Conservation (phyloP, 208 protist species). For the Paratrypanosoma confusum region DNA sequence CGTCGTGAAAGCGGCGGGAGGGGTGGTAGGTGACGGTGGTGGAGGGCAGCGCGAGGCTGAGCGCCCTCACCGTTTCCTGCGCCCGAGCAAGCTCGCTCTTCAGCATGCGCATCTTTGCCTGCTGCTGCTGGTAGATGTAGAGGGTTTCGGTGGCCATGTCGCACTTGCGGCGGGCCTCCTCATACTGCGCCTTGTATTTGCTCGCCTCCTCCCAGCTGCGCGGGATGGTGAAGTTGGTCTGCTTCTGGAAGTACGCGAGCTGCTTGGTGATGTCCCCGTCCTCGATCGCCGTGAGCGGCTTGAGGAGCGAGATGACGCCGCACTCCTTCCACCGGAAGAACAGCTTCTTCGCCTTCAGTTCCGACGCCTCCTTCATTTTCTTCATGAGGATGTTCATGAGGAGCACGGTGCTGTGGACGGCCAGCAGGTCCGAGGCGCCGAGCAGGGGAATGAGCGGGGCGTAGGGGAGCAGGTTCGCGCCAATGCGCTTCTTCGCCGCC, state of each 20-base stretch:
- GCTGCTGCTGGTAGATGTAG: slow-evolving; percentile 19
- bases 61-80: slow-evolving; percentile 12
- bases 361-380: slow-evolving; percentile 14
- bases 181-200: slow-evolving; percentile 16
- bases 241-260: slow-evolving; percentile 14
- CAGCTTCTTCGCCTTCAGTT: slow-evolving; percentile 20
- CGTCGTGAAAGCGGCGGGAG: slow-evolving; percentile 12
- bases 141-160: slow-evolving; percentile 15
- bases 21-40: slow-evolving; percentile 11
- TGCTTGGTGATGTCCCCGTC: slow-evolving; percentile 15
- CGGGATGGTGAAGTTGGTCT: slow-evolving; percentile 17
- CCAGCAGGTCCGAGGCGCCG: slow-evolving; percentile 10
- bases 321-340: slow-evolving; percentile 23
- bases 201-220: slow-evolving; percentile 19
- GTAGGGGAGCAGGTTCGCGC: slow-evolving; percentile 14
- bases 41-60: slow-evolving; percentile 4
- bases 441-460: slow-evolving; percentile 16
- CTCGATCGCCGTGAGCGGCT: slow-evolving; percentile 18
- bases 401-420: slow-evolving; percentile 16
- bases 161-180: slow-evolving; percentile 10
- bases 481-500: slow-evolving; percentile 17
- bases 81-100: slow-evolving; percentile 14
- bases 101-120: slow-evolving; percentile 17
- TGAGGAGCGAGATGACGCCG: slow-evolving; percentile 9
- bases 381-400: slow-evolving; percentile 28